Conservation (phyloP, 352 stramenopile species). For the Globisporangium ultimum region DNA sequence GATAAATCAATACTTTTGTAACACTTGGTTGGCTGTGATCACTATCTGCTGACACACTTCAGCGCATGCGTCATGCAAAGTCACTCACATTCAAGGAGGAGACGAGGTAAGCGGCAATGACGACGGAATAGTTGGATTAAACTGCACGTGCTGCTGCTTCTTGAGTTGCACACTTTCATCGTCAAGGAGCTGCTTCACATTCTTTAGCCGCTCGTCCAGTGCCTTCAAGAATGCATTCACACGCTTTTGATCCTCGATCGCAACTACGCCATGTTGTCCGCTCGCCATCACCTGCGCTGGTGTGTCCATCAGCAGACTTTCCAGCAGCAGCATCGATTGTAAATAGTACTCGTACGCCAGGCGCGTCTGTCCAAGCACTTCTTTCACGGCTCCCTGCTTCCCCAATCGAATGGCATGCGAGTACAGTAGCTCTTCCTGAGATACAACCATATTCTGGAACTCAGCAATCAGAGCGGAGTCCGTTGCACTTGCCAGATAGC, state of each 20-base stretch:
- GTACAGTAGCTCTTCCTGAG: slow-evolving; percentile 62
- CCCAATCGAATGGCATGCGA: slow-evolving; percentile 57
- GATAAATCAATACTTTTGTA: no score
- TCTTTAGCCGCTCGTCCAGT: slow-evolving; percentile 50
- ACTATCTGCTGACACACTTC: no score
- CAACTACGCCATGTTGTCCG: slow-evolving; percentile 12
- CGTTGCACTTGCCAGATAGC: slow-evolving; percentile 11
- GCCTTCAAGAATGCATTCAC: slow-evolving; percentile 44
- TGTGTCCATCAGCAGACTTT: slow-evolving; percentile 58
- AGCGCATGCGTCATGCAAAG: no score
- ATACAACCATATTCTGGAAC: slow-evolving; percentile 27
- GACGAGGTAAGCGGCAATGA: slow-evolving; percentile 1
- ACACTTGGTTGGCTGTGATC: no score
- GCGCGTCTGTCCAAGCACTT: slow-evolving; percentile 60
- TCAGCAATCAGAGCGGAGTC: slow-evolving; percentile 11
- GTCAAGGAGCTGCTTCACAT: slow-evolving; percentile 34
- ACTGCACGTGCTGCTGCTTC: slow-evolving; percentile 3
- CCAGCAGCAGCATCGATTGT: slow-evolving; percentile 53
- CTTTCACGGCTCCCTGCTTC: slow-evolving; percentile 60
- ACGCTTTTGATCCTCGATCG: slow-evolving; percentile 50
- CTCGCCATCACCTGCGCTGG: slow-evolving; percentile 3
- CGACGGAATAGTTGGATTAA: neutral
- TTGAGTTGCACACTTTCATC: neutral
- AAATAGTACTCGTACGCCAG: slow-evolving; percentile 58
- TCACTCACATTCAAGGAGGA: neutral